Conservation (phyloP, 2,329 filamentous ascomycete species). For the Capronia epimyces region DNA sequence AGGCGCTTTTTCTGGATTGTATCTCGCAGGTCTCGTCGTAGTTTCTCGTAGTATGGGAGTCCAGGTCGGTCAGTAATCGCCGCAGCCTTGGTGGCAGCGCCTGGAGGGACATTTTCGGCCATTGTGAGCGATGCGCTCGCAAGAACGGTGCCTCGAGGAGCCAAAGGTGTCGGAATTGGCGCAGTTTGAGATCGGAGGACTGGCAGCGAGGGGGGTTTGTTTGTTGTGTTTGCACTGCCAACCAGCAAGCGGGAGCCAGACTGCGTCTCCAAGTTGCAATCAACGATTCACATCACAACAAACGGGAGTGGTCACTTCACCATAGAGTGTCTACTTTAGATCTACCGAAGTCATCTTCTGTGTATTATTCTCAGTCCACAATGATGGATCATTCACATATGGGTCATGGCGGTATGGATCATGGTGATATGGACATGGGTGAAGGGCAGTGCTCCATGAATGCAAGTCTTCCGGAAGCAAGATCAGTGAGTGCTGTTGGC, state of each 20-base stretch:
- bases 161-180: neutral
- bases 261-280: neutral
- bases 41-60: constrained; percentile 66
- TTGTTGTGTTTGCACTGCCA: constrained; percentile 2
- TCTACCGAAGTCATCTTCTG: too few relatives aligned
- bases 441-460: constrained; percentile 78
- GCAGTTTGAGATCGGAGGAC: neutral
- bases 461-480: constrained; percentile 47
- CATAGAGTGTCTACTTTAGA: neutral
- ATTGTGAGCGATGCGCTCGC: constrained; percentile 28
- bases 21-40: constrained; percentile 61
- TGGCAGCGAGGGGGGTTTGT: neutral
- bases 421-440: constrained; percentile 55
- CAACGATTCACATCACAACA: neutral
- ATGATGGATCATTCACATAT: constrained; percentile 37
- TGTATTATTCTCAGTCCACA: too few relatives aligned
- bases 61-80: constrained; percentile 36
- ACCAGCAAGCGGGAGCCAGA: constrained; percentile 31
- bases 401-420: constrained; percentile 54
- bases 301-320: neutral
- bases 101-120: constrained; percentile 40
- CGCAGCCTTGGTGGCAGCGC: constrained; percentile 25
- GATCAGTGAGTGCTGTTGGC: neutral
- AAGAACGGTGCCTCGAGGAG: neutral
- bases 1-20: constrained; percentile 61